A percentile compares a stretch with the other conserved stretches of the same genome.
These are phyloP conservation scores for Aspergillus hiratsukae DNA, from an alignment of 2,329 filamentous ascomycete species.

Conservation along the genomic window DNA sequence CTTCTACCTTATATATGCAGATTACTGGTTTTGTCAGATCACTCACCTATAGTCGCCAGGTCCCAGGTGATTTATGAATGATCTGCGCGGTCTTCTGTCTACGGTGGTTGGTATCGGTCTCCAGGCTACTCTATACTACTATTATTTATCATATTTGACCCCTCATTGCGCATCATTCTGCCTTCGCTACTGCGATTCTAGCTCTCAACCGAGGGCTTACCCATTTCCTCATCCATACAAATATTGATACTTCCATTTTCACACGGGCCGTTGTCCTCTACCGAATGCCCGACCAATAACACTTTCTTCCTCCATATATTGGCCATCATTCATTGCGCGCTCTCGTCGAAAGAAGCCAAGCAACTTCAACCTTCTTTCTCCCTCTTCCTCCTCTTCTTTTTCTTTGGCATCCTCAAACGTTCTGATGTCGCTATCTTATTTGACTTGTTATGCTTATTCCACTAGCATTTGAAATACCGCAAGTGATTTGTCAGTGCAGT, in stretches of 20 bases:
- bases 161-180: background rate
- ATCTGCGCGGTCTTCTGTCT: background rate
- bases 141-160: background rate
- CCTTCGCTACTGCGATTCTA: background rate
- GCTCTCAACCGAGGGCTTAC: background rate
- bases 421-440: background rate
- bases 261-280: background rate
- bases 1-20: too few species aligned
- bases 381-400: background rate
- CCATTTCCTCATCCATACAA: background rate
- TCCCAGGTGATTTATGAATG: background rate
- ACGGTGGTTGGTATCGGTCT: background rate
- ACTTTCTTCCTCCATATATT: background rate
- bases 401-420: too few species aligned
- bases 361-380: background rate
- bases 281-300: background rate
- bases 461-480: background rate
- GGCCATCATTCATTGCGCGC: background rate
- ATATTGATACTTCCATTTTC: background rate
- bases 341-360: background rate
- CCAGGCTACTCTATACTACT: background rate
- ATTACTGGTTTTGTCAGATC: background rate
- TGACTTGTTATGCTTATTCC: background rate
- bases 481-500: background rate
- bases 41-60: background rate